These are phyloP conservation scores for Colletotrichum scovillei DNA, from an alignment of 2,329 filamentous ascomycete genomes.

Conservation along the genomic window DNA sequence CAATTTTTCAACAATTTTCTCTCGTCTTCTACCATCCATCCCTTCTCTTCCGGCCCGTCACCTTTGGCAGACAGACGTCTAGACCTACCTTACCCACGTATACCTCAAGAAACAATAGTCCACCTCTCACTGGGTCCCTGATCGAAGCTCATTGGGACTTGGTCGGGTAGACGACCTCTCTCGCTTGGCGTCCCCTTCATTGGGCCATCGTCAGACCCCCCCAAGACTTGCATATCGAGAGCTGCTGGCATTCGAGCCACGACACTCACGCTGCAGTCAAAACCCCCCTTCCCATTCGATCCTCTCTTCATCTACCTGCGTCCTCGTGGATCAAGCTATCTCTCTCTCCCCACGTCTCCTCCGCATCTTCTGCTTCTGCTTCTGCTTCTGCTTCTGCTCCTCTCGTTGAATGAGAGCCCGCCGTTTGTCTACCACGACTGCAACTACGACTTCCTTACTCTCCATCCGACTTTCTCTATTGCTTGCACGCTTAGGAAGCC, in stretches of 20 bases:
- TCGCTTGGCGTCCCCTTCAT: conserved; percentile 28
- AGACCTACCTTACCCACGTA: background rate
- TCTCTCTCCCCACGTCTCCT: conserved; percentile 34
- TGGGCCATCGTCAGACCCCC: conserved; percentile 32
- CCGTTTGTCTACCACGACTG: background rate
- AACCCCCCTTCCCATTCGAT: conserved; percentile 40
- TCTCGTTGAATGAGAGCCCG: conserved; percentile 21
- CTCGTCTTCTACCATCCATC: conserved; percentile 13
- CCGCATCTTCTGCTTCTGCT: conserved; percentile 20
- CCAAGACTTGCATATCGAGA: conserved; percentile 39
- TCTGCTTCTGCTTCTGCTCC: background rate
- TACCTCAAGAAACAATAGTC: background rate
- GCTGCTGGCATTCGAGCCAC: conserved; percentile 54
- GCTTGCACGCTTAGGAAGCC: background rate
- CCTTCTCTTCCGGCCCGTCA: background rate
- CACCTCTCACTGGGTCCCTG: background rate
- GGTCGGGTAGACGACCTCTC: conserved; percentile 28
- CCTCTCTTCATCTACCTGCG: conserved; percentile 32
- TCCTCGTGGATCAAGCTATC: conserved; percentile 33
- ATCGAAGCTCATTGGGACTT: conserved; percentile 29
- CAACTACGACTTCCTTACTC: conserved; percentile 14
- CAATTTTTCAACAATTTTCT: conserved; percentile 16
- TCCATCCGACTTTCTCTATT: conserved; percentile 18
- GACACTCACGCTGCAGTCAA: conserved; percentile 48
- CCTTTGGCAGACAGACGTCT: too few species aligned